phyloP scores from a whole-genome alignment of 148 eudicot genomes.

The Chenopodium berlandieri region DNA sequence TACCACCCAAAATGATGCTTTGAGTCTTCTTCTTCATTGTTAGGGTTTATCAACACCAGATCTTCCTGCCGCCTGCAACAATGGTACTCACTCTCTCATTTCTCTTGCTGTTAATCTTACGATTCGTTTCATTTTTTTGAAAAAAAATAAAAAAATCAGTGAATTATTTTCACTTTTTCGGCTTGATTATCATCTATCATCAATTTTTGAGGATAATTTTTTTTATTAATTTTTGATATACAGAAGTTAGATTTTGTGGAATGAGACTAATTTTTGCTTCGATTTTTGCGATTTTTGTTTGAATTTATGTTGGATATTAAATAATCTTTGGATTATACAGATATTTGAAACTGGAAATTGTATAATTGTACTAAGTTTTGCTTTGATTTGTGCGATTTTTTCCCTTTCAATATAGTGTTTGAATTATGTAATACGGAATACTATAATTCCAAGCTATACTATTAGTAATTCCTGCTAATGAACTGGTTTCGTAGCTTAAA shows the following conservation, averaged over 20 bases:
- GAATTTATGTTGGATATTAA: not conserved
- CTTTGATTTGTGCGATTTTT: not conserved
- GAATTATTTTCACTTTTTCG: not conserved
- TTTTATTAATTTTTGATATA: too few species aligned
- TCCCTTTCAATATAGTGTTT: not conserved
- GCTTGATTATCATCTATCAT: not conserved
- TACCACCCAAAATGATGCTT: not conserved
- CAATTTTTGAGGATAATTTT: not conserved
- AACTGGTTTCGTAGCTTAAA: too few species aligned
- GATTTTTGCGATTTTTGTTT: too few species aligned
- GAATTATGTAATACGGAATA: not conserved
- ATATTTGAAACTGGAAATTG: not conserved
- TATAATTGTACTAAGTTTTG: not conserved
- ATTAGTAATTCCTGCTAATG: not conserved
- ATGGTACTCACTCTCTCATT: not conserved
- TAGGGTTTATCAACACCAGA: not conserved
- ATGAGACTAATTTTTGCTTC: not conserved
- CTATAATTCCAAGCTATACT: not conserved
- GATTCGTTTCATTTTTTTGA: not conserved
- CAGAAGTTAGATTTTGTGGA: not conserved
- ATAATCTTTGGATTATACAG: too few species aligned
- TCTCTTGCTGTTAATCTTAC: not conserved
- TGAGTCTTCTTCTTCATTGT: not conserved
- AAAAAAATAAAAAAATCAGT: too few species aligned
- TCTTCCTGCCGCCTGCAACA: constrained; percentile 1